Percentiles rank a stretch among this genome's conserved stretches.
These are phyloP conservation scores for Talaromyces sp. DNA, from an alignment of 2,329 filamentous ascomycete genomes.

Conservation along the genomic window DNA sequence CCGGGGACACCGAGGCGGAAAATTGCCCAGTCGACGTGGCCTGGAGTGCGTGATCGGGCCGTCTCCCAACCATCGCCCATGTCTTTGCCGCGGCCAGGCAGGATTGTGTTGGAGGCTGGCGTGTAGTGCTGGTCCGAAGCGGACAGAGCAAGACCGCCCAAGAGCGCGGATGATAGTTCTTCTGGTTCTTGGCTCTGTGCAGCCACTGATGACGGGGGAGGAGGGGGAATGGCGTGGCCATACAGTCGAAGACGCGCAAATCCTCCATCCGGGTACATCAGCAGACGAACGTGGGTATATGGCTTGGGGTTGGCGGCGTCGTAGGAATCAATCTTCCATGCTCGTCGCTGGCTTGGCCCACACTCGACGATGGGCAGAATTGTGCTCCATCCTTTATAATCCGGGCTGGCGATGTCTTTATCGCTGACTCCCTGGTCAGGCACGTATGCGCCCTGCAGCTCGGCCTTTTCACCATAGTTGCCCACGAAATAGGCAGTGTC, in stretches of 20 bases:
- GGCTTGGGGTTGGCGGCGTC: slow-evolving; percentile 23
- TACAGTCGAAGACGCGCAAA: slow-evolving; percentile 40
- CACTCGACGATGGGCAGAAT: slow-evolving; percentile 34
- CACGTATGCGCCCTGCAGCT: slow-evolving; percentile 31
- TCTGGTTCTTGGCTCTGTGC: slow-evolving; percentile 19
- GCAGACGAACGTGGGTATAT: slow-evolving; percentile 39
- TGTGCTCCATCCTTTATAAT: slow-evolving; percentile 33
- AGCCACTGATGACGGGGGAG: slow-evolving; percentile 12
- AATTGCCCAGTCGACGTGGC: slow-evolving; percentile 40
- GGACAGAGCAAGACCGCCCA: slow-evolving; percentile 34
- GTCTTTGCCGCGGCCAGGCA: slow-evolving; percentile 39
- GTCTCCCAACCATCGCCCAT: slow-evolving; percentile 45
- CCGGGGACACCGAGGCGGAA: slow-evolving; percentile 35
- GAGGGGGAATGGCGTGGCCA: slow-evolving; percentile 35
- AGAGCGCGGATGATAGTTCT: slow-evolving; percentile 37
- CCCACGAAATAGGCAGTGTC: slow-evolving; percentile 42
- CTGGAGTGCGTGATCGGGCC: slow-evolving; percentile 31
- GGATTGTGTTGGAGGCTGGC: slow-evolving; percentile 33
- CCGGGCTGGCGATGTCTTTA: slow-evolving; percentile 26
- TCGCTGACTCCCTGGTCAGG: slow-evolving; percentile 19
- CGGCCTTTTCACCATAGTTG: slow-evolving; percentile 42
- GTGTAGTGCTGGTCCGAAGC: slow-evolving; percentile 41
- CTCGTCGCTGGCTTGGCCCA: slow-evolving; percentile 38
- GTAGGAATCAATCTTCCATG: slow-evolving; percentile 31
- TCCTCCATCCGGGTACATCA: slow-evolving; percentile 44